Percentiles rank a stretch among this genome's conserved stretches.
Conservation (phyloP, 371 early-diverging fungal species). For the Thermomucor indicae-seudaticae region DNA sequence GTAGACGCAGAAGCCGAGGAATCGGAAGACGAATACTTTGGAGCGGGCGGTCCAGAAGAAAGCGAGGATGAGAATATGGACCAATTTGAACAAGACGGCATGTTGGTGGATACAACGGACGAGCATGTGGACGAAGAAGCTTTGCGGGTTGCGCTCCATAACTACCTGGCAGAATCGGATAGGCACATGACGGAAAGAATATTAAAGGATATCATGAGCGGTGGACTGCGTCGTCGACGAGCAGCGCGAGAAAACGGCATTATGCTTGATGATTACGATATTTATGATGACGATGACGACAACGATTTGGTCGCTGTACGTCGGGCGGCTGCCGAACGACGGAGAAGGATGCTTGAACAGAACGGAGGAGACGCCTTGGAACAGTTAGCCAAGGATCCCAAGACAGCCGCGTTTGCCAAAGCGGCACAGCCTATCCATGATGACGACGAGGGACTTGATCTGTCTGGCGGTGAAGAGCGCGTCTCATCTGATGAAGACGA, state of each 20-base stretch:
- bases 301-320: conserved; percentile 36
- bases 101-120: conserved; percentile 37
- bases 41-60: conserved; percentile 27
- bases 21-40: conserved; percentile 47
- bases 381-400: conserved; percentile 28
- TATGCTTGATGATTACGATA: conserved; percentile 36
- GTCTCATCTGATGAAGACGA: conserved; percentile 1
- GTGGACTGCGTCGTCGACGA: conserved; percentile 35
- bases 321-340: conserved; percentile 26
- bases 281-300: conserved; percentile 35
- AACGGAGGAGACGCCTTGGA: conserved; percentile 24
- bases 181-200: conserved; percentile 33
- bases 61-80: conserved; percentile 32
- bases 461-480: conserved; percentile 27
- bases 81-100: conserved; percentile 39
- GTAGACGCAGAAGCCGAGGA: conserved; percentile 48
- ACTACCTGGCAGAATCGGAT: conserved; percentile 35
- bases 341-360: conserved; percentile 24
- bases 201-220: conserved; percentile 42
- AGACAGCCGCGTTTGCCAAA: conserved; percentile 46
- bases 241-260: conserved; percentile 32
- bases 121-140: conserved; percentile 33
- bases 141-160: conserved; percentile 24
- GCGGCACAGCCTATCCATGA: conserved; percentile 26
- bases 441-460: conserved; percentile 8